A percentile compares a stretch with the other conserved stretches of the same genome.
These are phyloP conservation scores for Puccinellia tenuiflora DNA, from an alignment of 176 grass and related monocot genomes.

Conservation along the genomic window DNA sequence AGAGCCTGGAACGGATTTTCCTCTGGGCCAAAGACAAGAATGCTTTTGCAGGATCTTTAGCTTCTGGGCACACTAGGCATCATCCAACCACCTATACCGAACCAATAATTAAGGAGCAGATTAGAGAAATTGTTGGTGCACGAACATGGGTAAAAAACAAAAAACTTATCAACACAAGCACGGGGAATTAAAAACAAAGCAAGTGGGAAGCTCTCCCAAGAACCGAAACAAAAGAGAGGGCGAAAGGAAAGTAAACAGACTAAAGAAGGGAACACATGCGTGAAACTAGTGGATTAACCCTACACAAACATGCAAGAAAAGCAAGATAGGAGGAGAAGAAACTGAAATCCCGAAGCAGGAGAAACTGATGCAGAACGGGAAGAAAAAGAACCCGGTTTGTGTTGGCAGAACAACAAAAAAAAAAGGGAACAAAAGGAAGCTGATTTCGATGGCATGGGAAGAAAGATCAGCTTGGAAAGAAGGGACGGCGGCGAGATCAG, in stretches of 20 bases:
- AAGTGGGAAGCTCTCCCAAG: slow-evolving; percentile 13
- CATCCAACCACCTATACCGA: neutral
- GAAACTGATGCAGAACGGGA: neutral
- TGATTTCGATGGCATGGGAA: neutral
- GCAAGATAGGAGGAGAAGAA: neutral
- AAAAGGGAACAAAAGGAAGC: neutral
- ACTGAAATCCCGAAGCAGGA: neutral
- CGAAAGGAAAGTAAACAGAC: neutral
- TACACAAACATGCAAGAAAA: neutral
- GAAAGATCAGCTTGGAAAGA: slow-evolving; percentile 25
- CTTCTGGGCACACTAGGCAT: neutral
- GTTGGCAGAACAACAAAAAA: neutral
- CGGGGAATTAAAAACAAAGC: neutral
- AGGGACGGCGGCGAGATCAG: slow-evolving; percentile 14
- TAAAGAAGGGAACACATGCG: neutral
- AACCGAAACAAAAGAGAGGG: neutral
- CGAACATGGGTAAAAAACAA: neutral
- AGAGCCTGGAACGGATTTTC: neutral
- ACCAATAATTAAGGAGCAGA: neutral
- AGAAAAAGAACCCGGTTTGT: neutral
- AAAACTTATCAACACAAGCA: neutral
- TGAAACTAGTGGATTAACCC: neutral
- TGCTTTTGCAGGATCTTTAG: slow-evolving; percentile 5
- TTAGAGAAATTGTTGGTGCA: neutral
- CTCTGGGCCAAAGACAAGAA: neutral